Base-by-base conservation (phyloP, 1,284 basidiomycete species). In the Cryptococcus floricola region DNA sequence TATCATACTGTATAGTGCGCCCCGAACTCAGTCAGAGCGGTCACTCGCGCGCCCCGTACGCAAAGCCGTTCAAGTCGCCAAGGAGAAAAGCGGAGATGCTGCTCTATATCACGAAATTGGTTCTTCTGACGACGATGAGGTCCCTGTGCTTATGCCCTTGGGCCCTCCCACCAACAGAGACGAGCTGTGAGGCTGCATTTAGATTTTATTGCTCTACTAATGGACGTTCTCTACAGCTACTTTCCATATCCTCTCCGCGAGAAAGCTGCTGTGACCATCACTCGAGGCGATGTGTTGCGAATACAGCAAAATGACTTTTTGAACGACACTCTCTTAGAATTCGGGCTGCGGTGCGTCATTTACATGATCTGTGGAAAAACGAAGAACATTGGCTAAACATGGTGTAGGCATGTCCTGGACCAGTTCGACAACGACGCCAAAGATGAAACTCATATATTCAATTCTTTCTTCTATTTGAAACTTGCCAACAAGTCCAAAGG, bases 391-490 rank as follows among this genome's bases (percentile, higher is more conserved):
- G 19, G 53, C 38, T 42, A 14, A 48, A 31, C 43, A 39, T 10
- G 52, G 10, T 3, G 25, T 23, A 93, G 91, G 70, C 78, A 86
- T 19, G 88, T 87, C 83, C 77, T 87, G 12, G 80, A 79, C 52
- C 79, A 83, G 13, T 71, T 90, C 23, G 80, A 83, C 55, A 74
- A 38, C 18, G n/a, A 10, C 18, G 23, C 10, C 87, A 0, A 80
- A 79, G 12, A 76, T 90, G 12, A 2, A 82, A 87, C 6, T 81
- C 89, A 97, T 69, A 82, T 98, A 6, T 98, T 98, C 80, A 98
- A 87, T 71, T 93, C 94, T 0, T 99, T 97, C 79, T 98, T 99
- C 77, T 98, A 92, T 80, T 89, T 93, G 77, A 93, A 94, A 70
- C 78, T 98, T n/a, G 86, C 86, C 57, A 82, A 60, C 16, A 67